Conservation (phyloP, 495 filamentous ascomycete genomes). For the Lophiotrema nucula region DNA sequence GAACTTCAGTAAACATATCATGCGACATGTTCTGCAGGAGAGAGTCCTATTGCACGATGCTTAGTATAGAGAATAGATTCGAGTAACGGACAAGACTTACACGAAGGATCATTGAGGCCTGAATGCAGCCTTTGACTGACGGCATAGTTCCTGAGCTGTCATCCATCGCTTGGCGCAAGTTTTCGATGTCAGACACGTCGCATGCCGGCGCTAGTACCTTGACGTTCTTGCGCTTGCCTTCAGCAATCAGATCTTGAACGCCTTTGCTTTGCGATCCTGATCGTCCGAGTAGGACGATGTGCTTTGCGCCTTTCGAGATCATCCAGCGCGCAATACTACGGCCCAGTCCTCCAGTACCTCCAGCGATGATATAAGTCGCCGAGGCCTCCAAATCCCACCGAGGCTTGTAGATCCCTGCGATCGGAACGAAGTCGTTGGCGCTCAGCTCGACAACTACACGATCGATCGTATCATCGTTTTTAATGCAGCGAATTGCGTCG, state of each 20-base stretch:
- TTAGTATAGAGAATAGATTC: too few species aligned
- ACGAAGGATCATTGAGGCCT: background rate
- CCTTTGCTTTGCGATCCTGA: background rate
- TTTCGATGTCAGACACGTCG: background rate
- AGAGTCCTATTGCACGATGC: too few species aligned
- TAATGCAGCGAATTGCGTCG: background rate
- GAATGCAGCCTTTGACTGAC: background rate
- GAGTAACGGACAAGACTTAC: too few species aligned
- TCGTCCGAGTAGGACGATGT: conserved; percentile 36
- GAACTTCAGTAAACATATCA: background rate
- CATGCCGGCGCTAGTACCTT: background rate
- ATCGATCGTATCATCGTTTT: background rate
- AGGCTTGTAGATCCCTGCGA: background rate
- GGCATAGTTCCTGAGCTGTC: background rate
- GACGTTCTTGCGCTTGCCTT: too few species aligned
- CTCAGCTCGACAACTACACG: background rate
- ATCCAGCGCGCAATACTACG: conserved; percentile 36
- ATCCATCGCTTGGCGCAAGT: background rate
- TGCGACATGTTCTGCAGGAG: conserved; percentile 14
- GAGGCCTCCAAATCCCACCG: background rate
- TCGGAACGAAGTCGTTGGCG: background rate
- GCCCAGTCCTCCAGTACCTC: conserved; percentile 42
- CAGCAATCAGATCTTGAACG: background rate
- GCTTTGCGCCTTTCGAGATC: conserved; percentile 33
- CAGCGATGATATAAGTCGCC: conserved; percentile 42